Conservation (phyloP, 192 early-diverging fungal genomes). For the Backusella circina region DNA sequence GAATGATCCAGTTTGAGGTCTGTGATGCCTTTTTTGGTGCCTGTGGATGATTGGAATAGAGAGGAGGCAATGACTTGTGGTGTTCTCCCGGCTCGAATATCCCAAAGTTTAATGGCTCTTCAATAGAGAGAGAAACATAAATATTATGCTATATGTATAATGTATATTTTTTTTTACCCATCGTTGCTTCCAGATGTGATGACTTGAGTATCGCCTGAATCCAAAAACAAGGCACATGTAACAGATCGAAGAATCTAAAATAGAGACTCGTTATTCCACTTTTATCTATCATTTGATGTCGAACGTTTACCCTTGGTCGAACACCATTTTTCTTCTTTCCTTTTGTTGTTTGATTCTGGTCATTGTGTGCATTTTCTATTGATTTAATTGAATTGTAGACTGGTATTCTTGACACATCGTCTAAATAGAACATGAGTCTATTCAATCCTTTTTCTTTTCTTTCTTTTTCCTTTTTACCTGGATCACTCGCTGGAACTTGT, state of each 20-base stretch:
- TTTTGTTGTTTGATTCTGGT: not conserved
- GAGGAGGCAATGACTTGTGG: conserved; percentile 37
- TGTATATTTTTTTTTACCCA: conserved; percentile 50
- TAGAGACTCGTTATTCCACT: too few species aligned
- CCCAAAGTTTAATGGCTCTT: conserved; percentile 80
- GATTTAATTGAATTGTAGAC: conserved; percentile 38
- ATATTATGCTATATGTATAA: not conserved
- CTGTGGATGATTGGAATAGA: conserved; percentile 28
- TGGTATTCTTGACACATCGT: not conserved
- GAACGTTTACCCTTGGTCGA: not conserved
- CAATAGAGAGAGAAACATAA: not conserved
- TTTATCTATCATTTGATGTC: too few species aligned
- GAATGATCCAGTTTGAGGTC: conserved; percentile 60
- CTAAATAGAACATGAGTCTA: too few species aligned
- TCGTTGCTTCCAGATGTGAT: conserved; percentile 61
- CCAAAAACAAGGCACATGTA: conserved; percentile 51
- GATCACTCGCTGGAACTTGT: not conserved
- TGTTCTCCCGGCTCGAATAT: conserved; percentile 55
- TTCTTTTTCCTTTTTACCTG: not conserved
- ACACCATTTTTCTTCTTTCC: not conserved
- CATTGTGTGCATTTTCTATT: conserved; percentile 44
- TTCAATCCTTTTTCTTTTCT: not conserved
- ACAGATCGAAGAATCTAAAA: conserved; percentile 34
- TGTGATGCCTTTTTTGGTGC: conserved; percentile 47
- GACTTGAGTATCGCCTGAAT: conserved; percentile 42